phyloP scores from a whole-genome alignment of 352 stramenopile species.

The Aphanomyces invadans region DNA sequence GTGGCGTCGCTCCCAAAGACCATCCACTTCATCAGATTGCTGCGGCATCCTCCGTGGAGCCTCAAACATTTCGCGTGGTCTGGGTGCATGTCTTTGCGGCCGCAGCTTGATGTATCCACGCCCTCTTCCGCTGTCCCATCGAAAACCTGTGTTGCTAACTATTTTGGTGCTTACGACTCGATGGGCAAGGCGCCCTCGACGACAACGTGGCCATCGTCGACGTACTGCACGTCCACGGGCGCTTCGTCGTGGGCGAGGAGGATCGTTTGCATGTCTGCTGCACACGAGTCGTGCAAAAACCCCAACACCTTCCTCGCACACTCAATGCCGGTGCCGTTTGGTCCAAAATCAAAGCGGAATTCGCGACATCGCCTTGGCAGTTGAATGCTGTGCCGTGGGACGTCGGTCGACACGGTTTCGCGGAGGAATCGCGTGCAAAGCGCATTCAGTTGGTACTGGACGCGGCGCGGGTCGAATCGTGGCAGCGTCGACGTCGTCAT shows the following conservation, averaged over 20 bases:
- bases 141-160: no score
- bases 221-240: neutral
- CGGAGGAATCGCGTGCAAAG: slow-evolving; percentile 33
- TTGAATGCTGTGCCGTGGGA: slow-evolving; percentile 28
- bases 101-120: no score
- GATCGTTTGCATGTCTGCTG: neutral
- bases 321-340: slow-evolving; percentile 34
- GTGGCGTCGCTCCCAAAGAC: no score
- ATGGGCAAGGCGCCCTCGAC: neutral
- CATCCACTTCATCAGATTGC: no score
- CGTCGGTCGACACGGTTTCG: slow-evolving; percentile 32
- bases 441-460: slow-evolving; percentile 73
- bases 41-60: no score
- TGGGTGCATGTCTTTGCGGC: no score
- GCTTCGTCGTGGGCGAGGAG: neutral
- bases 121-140: no score
- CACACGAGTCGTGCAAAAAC: slow-evolving; percentile 36
- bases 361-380: slow-evolving; percentile 69
- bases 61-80: no score
- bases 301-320: slow-evolving; percentile 70
- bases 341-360: slow-evolving; percentile 60
- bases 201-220: neutral
- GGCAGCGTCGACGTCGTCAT: slow-evolving; percentile 43
- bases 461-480: slow-evolving; percentile 30
- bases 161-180: neutral